Percentiles rank a stretch among this genome's conserved stretches.
Conservation (phyloP, 2,329 filamentous ascomycete genomes). For the Fusarium scirpi region DNA sequence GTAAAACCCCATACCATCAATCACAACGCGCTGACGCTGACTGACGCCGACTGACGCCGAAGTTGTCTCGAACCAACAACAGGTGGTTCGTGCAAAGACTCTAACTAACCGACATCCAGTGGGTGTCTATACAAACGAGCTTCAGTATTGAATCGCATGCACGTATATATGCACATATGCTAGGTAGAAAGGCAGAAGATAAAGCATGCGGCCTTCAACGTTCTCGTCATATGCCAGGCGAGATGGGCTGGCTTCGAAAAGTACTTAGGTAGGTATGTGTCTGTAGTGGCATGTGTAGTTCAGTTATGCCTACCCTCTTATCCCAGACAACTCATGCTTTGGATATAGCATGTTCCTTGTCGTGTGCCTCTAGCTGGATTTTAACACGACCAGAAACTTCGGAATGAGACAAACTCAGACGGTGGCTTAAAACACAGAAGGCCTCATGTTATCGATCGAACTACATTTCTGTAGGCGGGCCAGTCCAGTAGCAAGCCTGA, state of each 20-base stretch:
- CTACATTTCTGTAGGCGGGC: conserved; percentile 16
- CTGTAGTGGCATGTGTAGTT: not conserved
- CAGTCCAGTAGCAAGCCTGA: conserved; percentile 16
- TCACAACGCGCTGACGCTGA: conserved; percentile 41
- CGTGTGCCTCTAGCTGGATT: conserved; percentile 22
- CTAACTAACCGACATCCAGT: conserved; percentile 28
- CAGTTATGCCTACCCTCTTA: not conserved
- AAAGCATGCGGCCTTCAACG: not conserved
- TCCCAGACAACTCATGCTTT: conserved; percentile 31
- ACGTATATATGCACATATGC: not conserved
- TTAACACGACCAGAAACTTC: conserved; percentile 19
- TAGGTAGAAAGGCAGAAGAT: not conserved
- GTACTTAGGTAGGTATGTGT: not conserved
- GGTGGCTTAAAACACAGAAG: conserved; percentile 35
- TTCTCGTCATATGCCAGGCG: not conserved
- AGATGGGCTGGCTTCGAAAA: conserved; percentile 4
- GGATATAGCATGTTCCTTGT: conserved; percentile 17
- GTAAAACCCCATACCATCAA: conserved; percentile 14
- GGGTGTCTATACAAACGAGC: conserved; percentile 25
- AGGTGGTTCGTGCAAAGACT: conserved; percentile 45
- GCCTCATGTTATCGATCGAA: conserved; percentile 28
- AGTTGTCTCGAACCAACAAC: conserved; percentile 42
- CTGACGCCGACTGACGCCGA: conserved; percentile 43
- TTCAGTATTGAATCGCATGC: conserved; percentile 29
- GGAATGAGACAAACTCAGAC: conserved; percentile 29